Conservation (phyloP, 176 grass and related monocot species). For the bread wheat (Triticum aestivum) region DNA sequence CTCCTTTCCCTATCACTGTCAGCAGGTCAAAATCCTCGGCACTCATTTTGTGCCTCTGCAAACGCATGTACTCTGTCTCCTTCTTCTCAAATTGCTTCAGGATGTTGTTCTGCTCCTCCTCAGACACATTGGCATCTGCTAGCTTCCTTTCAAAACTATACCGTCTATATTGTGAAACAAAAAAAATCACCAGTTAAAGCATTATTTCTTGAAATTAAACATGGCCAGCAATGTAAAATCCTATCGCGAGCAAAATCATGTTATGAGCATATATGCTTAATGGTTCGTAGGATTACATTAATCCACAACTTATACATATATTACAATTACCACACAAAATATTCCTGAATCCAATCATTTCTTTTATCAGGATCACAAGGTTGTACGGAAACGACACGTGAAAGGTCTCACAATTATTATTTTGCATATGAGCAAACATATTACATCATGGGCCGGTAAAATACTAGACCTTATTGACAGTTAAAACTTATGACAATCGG, state of each 20-base stretch:
- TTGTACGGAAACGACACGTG: not conserved
- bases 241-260: not conserved
- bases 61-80: conserved; percentile 95
- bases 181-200: not conserved
- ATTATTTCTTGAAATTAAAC: not conserved
- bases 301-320: not conserved
- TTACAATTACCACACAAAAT: not conserved
- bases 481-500: not conserved
- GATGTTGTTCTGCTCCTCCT: conserved; percentile 87
- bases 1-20: conserved; percentile 97
- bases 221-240: not conserved
- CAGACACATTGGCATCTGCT: conserved; percentile 80
- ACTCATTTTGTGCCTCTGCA: conserved; percentile 99
- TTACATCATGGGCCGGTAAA: not conserved
- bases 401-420: conserved; percentile 1
- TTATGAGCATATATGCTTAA: not conserved
- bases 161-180: conserved; percentile 51
- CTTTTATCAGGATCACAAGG: not conserved
- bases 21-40: conserved; percentile 92
- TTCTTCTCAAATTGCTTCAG: conserved; percentile 94
- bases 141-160: conserved; percentile 84
- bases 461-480: not conserved
- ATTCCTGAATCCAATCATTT: not conserved
- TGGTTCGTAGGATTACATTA: not conserved
- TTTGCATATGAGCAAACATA: not conserved